Conservation (phyloP, 2,329 filamentous ascomycete species). For the Alternaria triticina region DNA sequence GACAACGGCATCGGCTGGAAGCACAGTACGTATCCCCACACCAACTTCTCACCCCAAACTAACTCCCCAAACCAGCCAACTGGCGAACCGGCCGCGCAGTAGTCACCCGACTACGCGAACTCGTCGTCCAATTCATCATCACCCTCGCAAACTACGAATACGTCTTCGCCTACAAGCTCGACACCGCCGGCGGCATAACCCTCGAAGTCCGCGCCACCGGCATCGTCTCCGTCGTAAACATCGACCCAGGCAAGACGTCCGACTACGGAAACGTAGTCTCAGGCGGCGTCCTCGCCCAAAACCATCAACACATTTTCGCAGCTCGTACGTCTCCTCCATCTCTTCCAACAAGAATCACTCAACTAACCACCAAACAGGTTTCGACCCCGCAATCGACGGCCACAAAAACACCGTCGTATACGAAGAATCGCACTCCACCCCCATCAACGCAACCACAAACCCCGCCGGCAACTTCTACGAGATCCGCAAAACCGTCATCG, state of each 20-base stretch:
- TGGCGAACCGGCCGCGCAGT: slow-evolving; percentile 68
- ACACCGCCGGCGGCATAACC: slow-evolving; percentile 66
- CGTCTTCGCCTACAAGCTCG: slow-evolving; percentile 69
- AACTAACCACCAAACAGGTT: slow-evolving; percentile 46
- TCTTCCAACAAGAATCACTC: neutral
- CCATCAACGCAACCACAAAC: slow-evolving; percentile 61
- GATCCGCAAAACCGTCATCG: slow-evolving; percentile 57
- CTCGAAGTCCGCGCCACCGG: slow-evolving; percentile 71
- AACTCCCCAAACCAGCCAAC: slow-evolving; percentile 48
- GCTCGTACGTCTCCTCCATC: slow-evolving; percentile 17
- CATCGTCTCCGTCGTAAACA: slow-evolving; percentile 67
- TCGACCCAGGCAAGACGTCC: slow-evolving; percentile 62
- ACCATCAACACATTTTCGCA: slow-evolving; percentile 73
- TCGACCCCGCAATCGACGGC: slow-evolving; percentile 69
- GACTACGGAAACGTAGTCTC: slow-evolving; percentile 68
- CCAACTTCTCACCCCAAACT: neutral
- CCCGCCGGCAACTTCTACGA: slow-evolving; percentile 68
- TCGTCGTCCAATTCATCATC: slow-evolving; percentile 72
- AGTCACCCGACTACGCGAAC: slow-evolving; percentile 65
- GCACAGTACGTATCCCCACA: neutral
- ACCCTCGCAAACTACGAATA: slow-evolving; percentile 77
- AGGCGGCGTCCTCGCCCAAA: slow-evolving; percentile 69
- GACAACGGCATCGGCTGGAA: slow-evolving; percentile 66
- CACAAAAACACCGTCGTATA: slow-evolving; percentile 61
- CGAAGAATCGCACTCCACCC: slow-evolving; percentile 60